A percentile compares a stretch with the other conserved stretches of the same genome.
These are phyloP conservation scores for Urostyla sp. DNA, from an alignment of 73 alveolate species.

Conservation along the genomic window DNA sequence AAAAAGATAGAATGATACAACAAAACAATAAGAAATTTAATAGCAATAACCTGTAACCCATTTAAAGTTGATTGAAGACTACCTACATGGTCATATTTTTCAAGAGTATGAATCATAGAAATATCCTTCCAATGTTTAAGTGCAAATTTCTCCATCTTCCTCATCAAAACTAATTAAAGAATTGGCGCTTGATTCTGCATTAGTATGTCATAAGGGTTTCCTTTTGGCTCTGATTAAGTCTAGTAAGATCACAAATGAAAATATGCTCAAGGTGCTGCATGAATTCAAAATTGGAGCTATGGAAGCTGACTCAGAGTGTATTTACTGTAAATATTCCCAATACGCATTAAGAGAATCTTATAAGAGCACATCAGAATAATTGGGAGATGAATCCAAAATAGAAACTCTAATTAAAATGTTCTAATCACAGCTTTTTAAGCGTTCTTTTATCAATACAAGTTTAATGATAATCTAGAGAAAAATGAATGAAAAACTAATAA, in stretches of 20 bases:
- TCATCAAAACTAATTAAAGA: conserved; percentile 26
- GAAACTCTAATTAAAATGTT: conserved; percentile 39
- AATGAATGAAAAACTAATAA: conserved; percentile 36
- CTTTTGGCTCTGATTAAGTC: conserved; percentile 42
- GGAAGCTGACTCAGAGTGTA: conserved; percentile 45
- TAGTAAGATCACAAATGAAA: conserved; percentile 29
- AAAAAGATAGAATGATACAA: background rate
- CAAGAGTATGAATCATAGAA: background rate
- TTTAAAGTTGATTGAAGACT: conserved; percentile 30
- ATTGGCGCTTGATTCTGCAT: conserved; percentile 30
- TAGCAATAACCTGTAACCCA: background rate
- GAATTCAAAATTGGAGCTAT: conserved; percentile 40
- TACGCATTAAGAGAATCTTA: conserved; percentile 41
- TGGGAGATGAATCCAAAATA: background rate
- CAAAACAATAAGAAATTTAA: background rate
- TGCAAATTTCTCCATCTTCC: background rate
- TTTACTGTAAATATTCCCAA: conserved; percentile 52
- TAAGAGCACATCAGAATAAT: background rate
- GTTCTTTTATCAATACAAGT: conserved; percentile 40
- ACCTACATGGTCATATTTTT: background rate
- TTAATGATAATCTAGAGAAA: conserved; percentile 52
- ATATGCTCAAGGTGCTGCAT: conserved; percentile 48
- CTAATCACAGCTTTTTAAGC: conserved; percentile 26
- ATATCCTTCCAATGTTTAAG: too few species aligned
- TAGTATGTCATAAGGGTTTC: conserved; percentile 36